Evolutionary conservation across 2,329 filamentous ascomycete genomes (phyloP).

Genomic region (Colletotrichum aenigma): DNA sequence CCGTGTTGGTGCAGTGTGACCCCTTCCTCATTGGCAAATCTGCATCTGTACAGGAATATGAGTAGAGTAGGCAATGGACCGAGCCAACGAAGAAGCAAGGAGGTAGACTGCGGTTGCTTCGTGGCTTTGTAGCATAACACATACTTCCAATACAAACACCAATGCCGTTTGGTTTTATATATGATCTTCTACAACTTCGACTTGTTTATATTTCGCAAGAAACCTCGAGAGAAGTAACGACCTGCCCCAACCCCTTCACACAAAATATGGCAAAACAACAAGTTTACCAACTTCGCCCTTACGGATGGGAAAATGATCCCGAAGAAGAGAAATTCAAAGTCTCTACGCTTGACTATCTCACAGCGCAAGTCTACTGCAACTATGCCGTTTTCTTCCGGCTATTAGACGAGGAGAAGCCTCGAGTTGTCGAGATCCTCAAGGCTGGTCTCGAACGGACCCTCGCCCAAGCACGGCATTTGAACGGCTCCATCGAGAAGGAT

Average conservation of each 20-base stretch:
- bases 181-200: accelerated
- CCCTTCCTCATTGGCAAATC: neutral
- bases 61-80: neutral
- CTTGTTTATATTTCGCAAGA: neutral
- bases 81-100: neutral
- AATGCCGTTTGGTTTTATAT: neutral
- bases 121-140: neutral
- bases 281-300: constrained; percentile 31
- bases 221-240: neutral
- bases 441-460: constrained; percentile 40
- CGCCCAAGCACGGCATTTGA: constrained; percentile 39
- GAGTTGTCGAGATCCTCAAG: constrained; percentile 29
- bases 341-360: constrained; percentile 41
- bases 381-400: constrained; percentile 44
- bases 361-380: constrained; percentile 36
- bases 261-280: constrained; percentile 30
- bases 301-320: constrained; percentile 39
- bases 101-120: neutral
- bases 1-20: accelerated
- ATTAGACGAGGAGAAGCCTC: constrained; percentile 26
- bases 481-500: constrained; percentile 44
- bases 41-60: neutral
- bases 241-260: accelerated
- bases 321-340: constrained; percentile 39
- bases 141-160: neutral